A percentile compares a stretch with the other conserved stretches of the same genome.
These are phyloP conservation scores for Dittrichia graveolens DNA, from an alignment of 129 eudicot genomes.

Conservation along the genomic window DNA sequence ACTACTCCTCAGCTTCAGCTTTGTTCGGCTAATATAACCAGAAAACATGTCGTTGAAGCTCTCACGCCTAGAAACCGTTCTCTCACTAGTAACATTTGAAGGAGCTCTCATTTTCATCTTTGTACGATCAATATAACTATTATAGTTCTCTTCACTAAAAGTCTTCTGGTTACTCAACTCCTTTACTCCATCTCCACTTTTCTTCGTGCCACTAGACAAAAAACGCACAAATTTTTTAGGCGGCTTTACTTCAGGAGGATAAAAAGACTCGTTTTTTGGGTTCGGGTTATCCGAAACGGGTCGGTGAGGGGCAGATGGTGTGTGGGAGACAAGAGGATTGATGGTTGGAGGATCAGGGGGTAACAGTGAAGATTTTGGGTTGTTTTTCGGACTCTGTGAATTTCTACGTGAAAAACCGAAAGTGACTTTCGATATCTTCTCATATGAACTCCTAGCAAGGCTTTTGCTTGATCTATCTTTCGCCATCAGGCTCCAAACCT, in stretches of 20 bases:
- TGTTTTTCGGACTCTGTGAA: constrained; percentile 25
- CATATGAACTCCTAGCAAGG: constrained; percentile 39
- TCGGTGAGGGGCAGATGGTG: background rate
- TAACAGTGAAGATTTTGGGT: constrained; percentile 26
- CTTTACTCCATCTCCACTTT: constrained; percentile 19
- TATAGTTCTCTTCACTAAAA: constrained; percentile 39
- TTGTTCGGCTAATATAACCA: constrained; percentile 54
- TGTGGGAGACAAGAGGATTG: constrained; percentile 12
- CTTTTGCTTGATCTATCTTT: constrained; percentile 40
- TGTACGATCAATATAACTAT: constrained; percentile 43
- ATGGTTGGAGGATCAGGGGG: constrained; percentile 22
- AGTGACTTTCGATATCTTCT: constrained; percentile 41
- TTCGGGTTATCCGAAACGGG: constrained; percentile 2
- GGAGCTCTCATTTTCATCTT: constrained; percentile 52
- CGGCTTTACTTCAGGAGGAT: constrained; percentile 31
- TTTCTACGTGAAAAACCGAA: constrained; percentile 32
- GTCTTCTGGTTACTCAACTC: constrained; percentile 27
- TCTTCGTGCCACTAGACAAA: constrained; percentile 21
- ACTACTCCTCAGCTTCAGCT: constrained; percentile 47
- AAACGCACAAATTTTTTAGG: constrained; percentile 34
- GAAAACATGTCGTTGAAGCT: constrained; percentile 69
- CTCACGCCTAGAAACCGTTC: constrained; percentile 49
- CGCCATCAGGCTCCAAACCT: constrained; percentile 36
- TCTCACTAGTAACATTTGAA: constrained; percentile 35
- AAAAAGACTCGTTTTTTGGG: constrained; percentile 23